phyloP scores from a whole-genome alignment of 225 moss, liverwort and hornwort species.

The Bryoerythrophyllum caledonicum region DNA sequence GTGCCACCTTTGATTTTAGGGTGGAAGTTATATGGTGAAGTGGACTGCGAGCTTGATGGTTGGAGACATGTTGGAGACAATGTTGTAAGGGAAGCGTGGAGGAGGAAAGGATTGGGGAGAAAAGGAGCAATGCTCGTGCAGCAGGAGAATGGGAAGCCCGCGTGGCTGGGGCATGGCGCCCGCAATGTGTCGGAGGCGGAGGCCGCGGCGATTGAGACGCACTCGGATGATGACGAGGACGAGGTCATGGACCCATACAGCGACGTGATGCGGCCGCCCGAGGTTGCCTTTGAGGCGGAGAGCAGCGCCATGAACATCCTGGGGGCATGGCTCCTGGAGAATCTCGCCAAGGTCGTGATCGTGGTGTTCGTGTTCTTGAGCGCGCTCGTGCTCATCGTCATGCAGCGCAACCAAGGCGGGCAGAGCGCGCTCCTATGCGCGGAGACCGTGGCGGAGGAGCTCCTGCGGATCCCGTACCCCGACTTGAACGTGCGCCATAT shows the following conservation, averaged over 20 bases:
- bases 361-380: conserved; percentile 63
- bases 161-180: conserved; percentile 58
- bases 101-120: neutral
- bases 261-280: conserved; percentile 33
- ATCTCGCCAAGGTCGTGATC: conserved; percentile 67
- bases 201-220: conserved; percentile 42
- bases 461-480: conserved; percentile 68
- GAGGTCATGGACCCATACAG: conserved; percentile 50
- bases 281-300: conserved; percentile 37
- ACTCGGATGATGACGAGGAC: conserved; percentile 37
- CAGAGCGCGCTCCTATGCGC: conserved; percentile 57
- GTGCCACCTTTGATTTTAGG: neutral
- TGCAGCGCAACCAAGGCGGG: conserved; percentile 53
- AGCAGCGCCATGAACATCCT: conserved; percentile 28
- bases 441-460: conserved; percentile 59
- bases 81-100: conserved; percentile 10
- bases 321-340: conserved; percentile 44
- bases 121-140: conserved; percentile 53
- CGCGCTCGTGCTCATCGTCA: conserved; percentile 53
- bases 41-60: neutral
- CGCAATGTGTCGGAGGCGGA: conserved; percentile 56
- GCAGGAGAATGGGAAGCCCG: conserved; percentile 63
- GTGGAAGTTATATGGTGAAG: neutral
- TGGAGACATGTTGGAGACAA: neutral
- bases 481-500: conserved; percentile 65